Base-by-base conservation (phyloP, 768 basidiomycete genomes). In the Podaxis sp. region DNA sequence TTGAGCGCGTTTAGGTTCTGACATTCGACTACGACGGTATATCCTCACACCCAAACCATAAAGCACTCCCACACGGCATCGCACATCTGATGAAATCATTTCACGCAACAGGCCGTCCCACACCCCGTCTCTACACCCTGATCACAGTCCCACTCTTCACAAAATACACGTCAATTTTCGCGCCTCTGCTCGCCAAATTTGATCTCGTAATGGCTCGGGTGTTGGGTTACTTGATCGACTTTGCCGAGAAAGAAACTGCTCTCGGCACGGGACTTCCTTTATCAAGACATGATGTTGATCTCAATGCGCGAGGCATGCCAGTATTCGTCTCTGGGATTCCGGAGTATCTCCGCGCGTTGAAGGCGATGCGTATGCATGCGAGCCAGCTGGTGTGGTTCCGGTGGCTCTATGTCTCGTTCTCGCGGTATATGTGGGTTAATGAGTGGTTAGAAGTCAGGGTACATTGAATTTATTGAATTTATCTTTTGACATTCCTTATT, bases 381-480 rank as follows among this genome's bases (percentile, higher is more conserved):
- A 87, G 86, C 63, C 95, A 97, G 77, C 75, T 93, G 63, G 84
- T 86, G 48, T 96, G 95, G 95, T 96, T 94, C 77, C 84, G 95
- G 46, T 93, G 90, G 85, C 75, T 95, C 60, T 91, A 95, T 70
- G 79, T 96, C 41, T 66, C 75, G 22, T 91, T 89, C 70, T 95
- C 92, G 17, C 82, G 89, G 61, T 94, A 95, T 70, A 90, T 96
- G 92, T 96, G 95, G 95, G 85, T 91, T 28, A 95, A 95, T 65
- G 88, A 91, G 66, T 93, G 92, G 84, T 78, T 80, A 2, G 83
- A 87, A 71, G 68, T 91, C 12, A 53, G 48, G 28, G 55, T 55
- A 15, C 52, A 48, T 17, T 55, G 46, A 55, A 22, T 50, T 12
- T 50, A 50, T 41, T 10, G 33, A 33, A 33, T 33, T 33, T 33